A percentile compares a stretch with the other conserved stretches of the same genome.
Conservation (phyloP, 345 rosid genomes). For the Bruguiera gymnorhiza region DNA sequence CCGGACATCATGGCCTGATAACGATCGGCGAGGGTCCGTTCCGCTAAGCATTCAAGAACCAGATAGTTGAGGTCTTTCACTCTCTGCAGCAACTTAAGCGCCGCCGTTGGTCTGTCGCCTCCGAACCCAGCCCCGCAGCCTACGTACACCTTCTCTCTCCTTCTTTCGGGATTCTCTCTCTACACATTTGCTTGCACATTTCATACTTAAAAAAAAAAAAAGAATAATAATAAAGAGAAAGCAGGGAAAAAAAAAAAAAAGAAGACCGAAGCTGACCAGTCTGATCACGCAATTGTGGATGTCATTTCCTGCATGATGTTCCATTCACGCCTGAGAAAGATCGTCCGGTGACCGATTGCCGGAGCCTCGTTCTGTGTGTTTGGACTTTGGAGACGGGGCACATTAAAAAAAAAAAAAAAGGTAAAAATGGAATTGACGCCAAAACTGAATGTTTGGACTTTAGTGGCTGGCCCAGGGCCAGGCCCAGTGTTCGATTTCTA, state of each 20-base stretch:
- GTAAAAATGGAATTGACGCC: too few relatives aligned
- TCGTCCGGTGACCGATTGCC: neutral
- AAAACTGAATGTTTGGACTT: too few relatives aligned
- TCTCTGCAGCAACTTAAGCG: conserved; percentile 73
- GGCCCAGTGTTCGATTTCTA: too few relatives aligned
- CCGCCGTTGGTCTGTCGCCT: conserved; percentile 78
- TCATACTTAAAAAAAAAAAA: neutral
- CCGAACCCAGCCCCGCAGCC: conserved; percentile 99
- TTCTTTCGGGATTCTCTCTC: conserved; percentile 58
- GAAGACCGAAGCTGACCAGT: conserved; percentile 29
- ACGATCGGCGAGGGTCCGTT: conserved; percentile 82
- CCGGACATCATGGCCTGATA: conserved; percentile 60
- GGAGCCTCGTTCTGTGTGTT: too few relatives aligned
- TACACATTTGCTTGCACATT: conserved; percentile 20
- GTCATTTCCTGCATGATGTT: conserved; percentile 14
- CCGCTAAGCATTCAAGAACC: conserved; percentile 91
- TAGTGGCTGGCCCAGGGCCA: too few relatives aligned
- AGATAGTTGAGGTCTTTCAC: conserved; percentile 63
- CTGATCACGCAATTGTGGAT: conserved; percentile 41
- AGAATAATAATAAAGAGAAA: neutral
- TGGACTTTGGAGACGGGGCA: too few relatives aligned
- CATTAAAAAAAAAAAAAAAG: too few relatives aligned
- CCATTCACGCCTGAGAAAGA: conserved; percentile 22
- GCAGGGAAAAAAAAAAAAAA: too few relatives aligned
- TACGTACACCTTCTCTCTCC: conserved; percentile 58